These are phyloP conservation scores for Sanguinoderma infundibulare DNA, from an alignment of 1,284 basidiomycete genomes.

Conservation along the genomic window DNA sequence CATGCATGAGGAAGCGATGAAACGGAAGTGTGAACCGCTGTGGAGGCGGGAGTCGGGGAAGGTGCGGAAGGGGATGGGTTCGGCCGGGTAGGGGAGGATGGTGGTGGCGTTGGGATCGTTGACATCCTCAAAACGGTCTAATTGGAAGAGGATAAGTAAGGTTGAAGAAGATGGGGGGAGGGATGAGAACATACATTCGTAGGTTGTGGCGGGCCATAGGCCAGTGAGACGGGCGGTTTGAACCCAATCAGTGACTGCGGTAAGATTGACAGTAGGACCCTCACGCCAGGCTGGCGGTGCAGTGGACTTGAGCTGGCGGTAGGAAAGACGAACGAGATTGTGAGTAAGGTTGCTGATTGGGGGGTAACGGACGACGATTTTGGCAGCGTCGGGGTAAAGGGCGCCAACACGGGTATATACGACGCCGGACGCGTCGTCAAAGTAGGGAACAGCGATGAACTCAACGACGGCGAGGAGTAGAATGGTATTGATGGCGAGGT, in stretches of 20 bases:
- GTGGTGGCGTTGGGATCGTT: conserved; percentile 50
- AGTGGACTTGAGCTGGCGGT: conserved; percentile 44
- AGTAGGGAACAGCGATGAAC: conserved; percentile 53
- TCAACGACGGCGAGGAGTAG: conserved; percentile 56
- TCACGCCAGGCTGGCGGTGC: conserved; percentile 48
- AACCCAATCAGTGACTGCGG: conserved; percentile 65
- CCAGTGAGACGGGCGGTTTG: conserved; percentile 57
- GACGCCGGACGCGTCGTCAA: conserved; percentile 58
- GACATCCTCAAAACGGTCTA: conserved; percentile 49
- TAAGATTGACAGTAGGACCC: conserved; percentile 54
- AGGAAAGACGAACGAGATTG: conserved; percentile 46
- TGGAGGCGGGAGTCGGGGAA: conserved; percentile 69
- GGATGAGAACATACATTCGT: conserved; percentile 62
- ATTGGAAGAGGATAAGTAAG: conserved; percentile 1
- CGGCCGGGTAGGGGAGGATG: conserved; percentile 51
- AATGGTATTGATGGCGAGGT: conserved; percentile 54
- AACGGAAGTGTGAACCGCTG: conserved; percentile 62
- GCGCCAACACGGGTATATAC: conserved; percentile 72
- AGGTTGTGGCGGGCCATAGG: conserved; percentile 73
- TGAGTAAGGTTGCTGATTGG: conserved; percentile 35
- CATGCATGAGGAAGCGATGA: conserved; percentile 66
- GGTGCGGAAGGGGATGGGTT: conserved; percentile 65
- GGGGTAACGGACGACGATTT: conserved; percentile 67
- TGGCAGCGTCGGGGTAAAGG: conserved; percentile 64
- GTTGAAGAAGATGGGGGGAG: background rate